phyloP scores from a whole-genome alignment of 2,329 filamentous ascomycete species.

The Neonectria magnoliae region DNA sequence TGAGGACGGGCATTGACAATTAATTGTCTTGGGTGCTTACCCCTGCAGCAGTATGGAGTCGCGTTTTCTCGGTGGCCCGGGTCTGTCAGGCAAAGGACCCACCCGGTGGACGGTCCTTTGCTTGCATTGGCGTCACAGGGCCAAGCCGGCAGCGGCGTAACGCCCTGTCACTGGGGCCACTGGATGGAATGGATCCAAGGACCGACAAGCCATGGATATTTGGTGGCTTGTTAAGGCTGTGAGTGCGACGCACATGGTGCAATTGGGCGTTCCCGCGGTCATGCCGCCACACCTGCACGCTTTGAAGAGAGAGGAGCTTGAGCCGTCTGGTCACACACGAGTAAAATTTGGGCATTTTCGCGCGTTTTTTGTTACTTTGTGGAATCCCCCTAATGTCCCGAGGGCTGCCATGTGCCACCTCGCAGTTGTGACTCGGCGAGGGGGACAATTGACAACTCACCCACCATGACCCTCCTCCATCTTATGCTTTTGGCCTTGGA shows the following conservation, averaged over 20 bases:
- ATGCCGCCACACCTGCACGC: slow-evolving; percentile 7
- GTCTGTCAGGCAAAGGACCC: not conserved
- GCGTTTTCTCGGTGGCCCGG: not conserved
- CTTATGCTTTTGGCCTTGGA: too few relatives aligned
- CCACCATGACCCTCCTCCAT: too few relatives aligned
- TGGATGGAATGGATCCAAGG: slow-evolving; percentile 36
- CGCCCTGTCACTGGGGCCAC: slow-evolving; percentile 30
- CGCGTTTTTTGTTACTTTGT: not conserved
- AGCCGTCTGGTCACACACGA: not conserved
- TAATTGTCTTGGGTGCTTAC: not conserved
- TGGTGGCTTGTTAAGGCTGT: slow-evolving; percentile 22
- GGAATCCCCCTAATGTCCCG: too few relatives aligned
- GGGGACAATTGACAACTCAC: slow-evolving; percentile 13
- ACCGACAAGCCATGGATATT: slow-evolving; percentile 1
- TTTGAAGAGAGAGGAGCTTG: not conserved
- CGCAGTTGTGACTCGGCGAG: slow-evolving; percentile 15
- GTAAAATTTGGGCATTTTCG: not conserved
- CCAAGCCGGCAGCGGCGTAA: slow-evolving; percentile 40
- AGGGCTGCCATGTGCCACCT: not conserved
- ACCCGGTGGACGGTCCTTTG: slow-evolving; percentile 20
- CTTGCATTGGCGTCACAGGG: slow-evolving; percentile 7
- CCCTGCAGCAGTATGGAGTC: not conserved
- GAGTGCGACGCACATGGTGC: slow-evolving; percentile 11
- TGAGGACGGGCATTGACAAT: too few relatives aligned
- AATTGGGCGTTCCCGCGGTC: slow-evolving; percentile 7